Evolutionary conservation across 306 rosid species (phyloP).

Genomic region (Glycine latifolia): DNA sequence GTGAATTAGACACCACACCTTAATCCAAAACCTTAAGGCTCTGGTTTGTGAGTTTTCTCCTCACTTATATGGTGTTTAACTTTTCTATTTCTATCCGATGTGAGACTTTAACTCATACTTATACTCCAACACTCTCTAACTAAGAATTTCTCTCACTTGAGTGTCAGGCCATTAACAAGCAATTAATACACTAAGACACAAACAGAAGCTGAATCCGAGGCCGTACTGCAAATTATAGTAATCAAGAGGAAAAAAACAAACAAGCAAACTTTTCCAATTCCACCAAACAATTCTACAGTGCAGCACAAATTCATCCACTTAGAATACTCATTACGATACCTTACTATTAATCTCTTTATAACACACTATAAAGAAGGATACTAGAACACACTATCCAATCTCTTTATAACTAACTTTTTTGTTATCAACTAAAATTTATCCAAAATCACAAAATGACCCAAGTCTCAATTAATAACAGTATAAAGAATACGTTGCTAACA

Average conservation of each 20-base stretch:
- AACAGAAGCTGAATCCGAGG: background rate
- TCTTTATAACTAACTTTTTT: background rate
- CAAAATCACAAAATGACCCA: background rate
- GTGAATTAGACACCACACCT: too few relatives aligned
- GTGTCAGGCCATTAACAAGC: background rate
- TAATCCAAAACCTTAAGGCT: too few relatives aligned
- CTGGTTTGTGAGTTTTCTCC: too few relatives aligned
- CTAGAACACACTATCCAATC: too few relatives aligned
- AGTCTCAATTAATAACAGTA: too few relatives aligned
- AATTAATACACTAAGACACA: background rate
- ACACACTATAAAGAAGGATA: background rate
- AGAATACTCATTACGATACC: background rate
- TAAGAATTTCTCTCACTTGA: background rate
- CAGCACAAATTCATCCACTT: background rate
- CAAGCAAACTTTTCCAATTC: background rate
- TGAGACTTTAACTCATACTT: too few relatives aligned
- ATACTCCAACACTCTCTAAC: too few relatives aligned
- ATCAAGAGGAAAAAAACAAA: background rate
- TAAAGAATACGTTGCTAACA: background rate
- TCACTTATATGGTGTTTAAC: too few relatives aligned
- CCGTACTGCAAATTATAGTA: background rate
- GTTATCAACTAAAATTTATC: too few relatives aligned
- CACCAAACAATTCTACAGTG: background rate
- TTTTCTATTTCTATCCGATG: too few relatives aligned
- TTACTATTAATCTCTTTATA: background rate